Conservation (phyloP, 1,139 yeast species). For the Kurtzmaniella natalensis region DNA sequence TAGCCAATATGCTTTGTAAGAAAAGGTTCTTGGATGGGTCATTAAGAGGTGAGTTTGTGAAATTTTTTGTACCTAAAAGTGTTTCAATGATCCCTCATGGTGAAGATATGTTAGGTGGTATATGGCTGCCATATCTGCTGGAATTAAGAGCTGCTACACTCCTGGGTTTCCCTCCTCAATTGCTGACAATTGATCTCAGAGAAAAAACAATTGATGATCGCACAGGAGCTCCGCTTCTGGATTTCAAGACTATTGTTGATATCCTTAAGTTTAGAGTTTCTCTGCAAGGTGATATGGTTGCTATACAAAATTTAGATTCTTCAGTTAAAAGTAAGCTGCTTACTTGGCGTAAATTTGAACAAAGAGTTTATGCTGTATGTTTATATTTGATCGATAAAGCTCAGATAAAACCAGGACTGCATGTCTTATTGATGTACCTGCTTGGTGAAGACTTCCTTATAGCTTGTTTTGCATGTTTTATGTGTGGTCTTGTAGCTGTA, state of each 20-base stretch:
- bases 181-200: conserved; percentile 70
- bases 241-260: conserved; percentile 68
- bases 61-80: conserved; percentile 68
- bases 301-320: conserved; percentile 63
- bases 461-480: conserved; percentile 81
- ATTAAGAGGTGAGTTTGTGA: conserved; percentile 72
- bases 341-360: conserved; percentile 85
- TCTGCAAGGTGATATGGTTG: conserved; percentile 74
- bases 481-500: conserved; percentile 75
- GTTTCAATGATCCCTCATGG: conserved; percentile 72
- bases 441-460: conserved; percentile 83
- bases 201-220: conserved; percentile 72
- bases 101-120: conserved; percentile 74
- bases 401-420: conserved; percentile 59
- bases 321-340: conserved; percentile 53
- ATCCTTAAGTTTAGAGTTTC: conserved; percentile 75
- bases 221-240: conserved; percentile 68
- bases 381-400: conserved; percentile 50
- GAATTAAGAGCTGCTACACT: conserved; percentile 51
- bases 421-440: conserved; percentile 78
- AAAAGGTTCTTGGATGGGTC: conserved; percentile 75
- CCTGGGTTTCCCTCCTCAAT: conserved; percentile 47
- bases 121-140: conserved; percentile 77
- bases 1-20: conserved; percentile 91
- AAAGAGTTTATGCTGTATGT: conserved; percentile 69